Base-by-base conservation (phyloP, 2,329 filamentous ascomycete genomes). In the Metarhizium guizhouense region DNA sequence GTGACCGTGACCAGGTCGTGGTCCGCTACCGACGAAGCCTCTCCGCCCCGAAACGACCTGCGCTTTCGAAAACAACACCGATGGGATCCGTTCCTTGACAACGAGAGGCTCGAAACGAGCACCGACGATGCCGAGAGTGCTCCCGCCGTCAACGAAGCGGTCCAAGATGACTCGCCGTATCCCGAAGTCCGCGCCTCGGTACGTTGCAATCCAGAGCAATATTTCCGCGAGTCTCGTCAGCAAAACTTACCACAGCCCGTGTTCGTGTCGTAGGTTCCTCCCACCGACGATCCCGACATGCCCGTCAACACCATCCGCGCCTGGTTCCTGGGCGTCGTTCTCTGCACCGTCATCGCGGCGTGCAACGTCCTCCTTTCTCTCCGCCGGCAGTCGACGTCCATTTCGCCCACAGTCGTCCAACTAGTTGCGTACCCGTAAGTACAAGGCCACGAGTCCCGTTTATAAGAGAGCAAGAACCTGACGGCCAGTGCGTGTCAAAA, bases 251-350 rank as follows among this genome's bases (percentile, higher is more conserved):
- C 34, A n/a, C 8, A 8, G 34, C 2, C 34, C 34, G 8, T 8
- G 25, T 25, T 25, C 25, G 25, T 0, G 25, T 25, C 25, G 25
- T 34, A 62, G 62, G 57, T 63, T 3, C 64, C 63, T 1, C 66
- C 73, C 18, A 79, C 77, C 56, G 72, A 77, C 55, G 78, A 82
- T 55, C 20, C 25, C 29, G 78, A 81, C 13, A 63, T 79, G 5
- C 75, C 78, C 6, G 71, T 74, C 54, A 81, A 79, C 64, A 85
- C 82, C 3, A 74, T 85, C 56, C 81, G 82, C 18, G 79, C 81
- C 10, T 85, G 82, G 82, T 60, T 65, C 6, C 79, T 85, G 55
- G 82, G 82, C 36, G 59, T 80, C 54, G 2, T 84, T 43, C 73
- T 84, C 56, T 80, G 80, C 57, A 85, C 82, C 1, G 66, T 82